These are phyloP conservation scores for Cryphonectria radicalis DNA, from an alignment of 2,329 filamentous ascomycete genomes.

Conservation along the genomic window DNA sequence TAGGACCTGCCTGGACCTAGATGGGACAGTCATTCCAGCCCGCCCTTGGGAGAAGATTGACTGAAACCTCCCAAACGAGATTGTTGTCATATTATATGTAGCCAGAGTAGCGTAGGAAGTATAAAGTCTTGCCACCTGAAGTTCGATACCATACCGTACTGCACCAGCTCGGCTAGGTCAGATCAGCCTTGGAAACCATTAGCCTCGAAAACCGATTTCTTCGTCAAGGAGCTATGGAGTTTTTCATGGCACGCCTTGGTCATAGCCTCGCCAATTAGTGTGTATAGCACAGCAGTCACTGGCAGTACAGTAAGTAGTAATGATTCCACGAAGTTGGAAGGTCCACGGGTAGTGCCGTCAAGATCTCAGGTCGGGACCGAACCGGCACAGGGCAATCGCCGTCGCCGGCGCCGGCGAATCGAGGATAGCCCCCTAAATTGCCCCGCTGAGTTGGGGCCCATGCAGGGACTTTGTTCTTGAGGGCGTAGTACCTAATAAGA, in stretches of 20 bases:
- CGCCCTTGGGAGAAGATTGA: neutral
- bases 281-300: neutral
- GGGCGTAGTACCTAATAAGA: neutral
- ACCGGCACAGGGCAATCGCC: neutral
- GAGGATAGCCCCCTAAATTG: neutral
- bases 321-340: neutral
- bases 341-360: neutral
- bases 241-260: neutral
- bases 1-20: neutral
- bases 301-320: neutral
- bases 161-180: neutral
- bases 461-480: constrained; percentile 6
- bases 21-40: no score
- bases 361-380: neutral
- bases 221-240: neutral
- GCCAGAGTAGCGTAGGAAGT: neutral
- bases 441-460: neutral
- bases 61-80: neutral
- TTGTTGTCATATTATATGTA: neutral
- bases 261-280: neutral
- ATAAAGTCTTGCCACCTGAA: neutral
- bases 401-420: neutral
- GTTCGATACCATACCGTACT: neutral
- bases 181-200: neutral
- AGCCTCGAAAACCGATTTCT: neutral